Percentiles rank a stretch among this genome's conserved stretches.
phyloP scores from a whole-genome alignment of 768 basidiomycete species.

The Amanita subjunquillea region DNA sequence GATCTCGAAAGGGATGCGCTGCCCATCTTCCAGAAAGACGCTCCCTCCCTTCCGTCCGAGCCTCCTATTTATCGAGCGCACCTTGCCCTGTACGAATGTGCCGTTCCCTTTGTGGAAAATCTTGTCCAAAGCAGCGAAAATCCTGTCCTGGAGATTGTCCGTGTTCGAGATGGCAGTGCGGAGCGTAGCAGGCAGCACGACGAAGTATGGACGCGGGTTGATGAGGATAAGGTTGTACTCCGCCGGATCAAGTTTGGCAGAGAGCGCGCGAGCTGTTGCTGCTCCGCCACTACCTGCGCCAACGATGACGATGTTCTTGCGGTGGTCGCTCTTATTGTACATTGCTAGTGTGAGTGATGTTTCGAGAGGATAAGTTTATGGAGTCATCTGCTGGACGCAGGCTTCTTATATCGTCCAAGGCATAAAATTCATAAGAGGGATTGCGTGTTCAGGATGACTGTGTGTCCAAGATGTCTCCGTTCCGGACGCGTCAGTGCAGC shows the following conservation, averaged over 20 bases:
- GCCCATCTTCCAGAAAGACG: conserved; percentile 36
- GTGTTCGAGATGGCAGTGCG: conserved; percentile 36
- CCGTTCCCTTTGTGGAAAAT: conserved; percentile 34
- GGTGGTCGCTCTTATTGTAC: conserved; percentile 9
- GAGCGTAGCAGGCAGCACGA: conserved; percentile 34
- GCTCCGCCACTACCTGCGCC: conserved; percentile 45
- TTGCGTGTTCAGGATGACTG: too few species aligned
- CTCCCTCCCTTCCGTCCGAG: conserved; percentile 22
- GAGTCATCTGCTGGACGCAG: too few species aligned
- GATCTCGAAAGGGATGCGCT: conserved; percentile 33
- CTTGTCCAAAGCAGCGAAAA: conserved; percentile 36
- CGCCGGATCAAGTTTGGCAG: conserved; percentile 31
- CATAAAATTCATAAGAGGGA: too few species aligned
- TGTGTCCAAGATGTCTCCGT: too few species aligned
- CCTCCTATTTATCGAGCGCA: conserved; percentile 17
- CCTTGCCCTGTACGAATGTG: conserved; percentile 25
- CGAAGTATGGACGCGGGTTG: conserved; percentile 32
- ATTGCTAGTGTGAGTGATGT: not conserved
- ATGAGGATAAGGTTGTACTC: conserved; percentile 42
- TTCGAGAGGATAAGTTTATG: too few species aligned
- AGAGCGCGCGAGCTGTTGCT: conserved; percentile 29
- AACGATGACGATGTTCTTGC: conserved; percentile 33
- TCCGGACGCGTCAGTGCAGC: too few species aligned
- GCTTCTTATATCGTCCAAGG: too few species aligned
- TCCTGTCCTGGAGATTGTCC: conserved; percentile 20